A percentile compares a stretch with the other conserved stretches of the same genome.
Conservation (phyloP, 306 rosid species). For the Begonia loranthoides region DNA sequence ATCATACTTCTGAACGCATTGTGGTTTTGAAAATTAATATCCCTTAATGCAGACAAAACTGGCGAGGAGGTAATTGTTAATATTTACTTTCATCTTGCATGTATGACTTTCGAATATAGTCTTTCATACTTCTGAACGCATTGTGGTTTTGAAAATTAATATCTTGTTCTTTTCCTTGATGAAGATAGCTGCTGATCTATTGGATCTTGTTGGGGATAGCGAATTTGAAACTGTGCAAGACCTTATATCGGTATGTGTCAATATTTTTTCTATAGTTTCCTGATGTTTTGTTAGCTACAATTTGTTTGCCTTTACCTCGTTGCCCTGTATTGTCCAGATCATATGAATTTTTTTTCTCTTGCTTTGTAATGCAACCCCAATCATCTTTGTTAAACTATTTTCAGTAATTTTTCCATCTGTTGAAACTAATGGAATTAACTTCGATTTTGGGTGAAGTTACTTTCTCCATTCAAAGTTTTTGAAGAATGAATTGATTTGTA, state of each 20-base stretch:
- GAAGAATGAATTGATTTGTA: not conserved
- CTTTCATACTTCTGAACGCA: slow-evolving; percentile 7
- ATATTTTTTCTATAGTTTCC: slow-evolving; percentile 4
- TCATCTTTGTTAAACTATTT: too few relatives aligned
- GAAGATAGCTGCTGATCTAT: slow-evolving; percentile 83
- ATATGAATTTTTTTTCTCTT: too few relatives aligned
- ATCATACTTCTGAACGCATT: slow-evolving; percentile 7
- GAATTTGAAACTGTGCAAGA: slow-evolving; percentile 86
- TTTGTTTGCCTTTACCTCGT: not conserved
- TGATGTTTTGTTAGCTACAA: slow-evolving; percentile 1
- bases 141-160: slow-evolving; percentile 5
- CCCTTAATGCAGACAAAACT: slow-evolving; percentile 67
- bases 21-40: slow-evolving; percentile 4
- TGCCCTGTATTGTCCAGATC: not conserved
- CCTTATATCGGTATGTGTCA: slow-evolving; percentile 53
- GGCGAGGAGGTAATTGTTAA: slow-evolving; percentile 75
- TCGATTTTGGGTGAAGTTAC: too few relatives aligned
- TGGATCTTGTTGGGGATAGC: slow-evolving; percentile 90
- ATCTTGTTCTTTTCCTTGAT: slow-evolving; percentile 11
- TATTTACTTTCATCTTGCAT: slow-evolving; percentile 7
- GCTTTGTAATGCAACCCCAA: too few relatives aligned
- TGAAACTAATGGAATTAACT: too few relatives aligned
- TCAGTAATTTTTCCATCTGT: too few relatives aligned
- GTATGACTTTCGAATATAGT: slow-evolving; percentile 3
- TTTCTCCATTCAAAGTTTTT: not conserved